Conservation (phyloP, 2,329 filamentous ascomycete species). For the Ceratocystiopsis minuta region DNA sequence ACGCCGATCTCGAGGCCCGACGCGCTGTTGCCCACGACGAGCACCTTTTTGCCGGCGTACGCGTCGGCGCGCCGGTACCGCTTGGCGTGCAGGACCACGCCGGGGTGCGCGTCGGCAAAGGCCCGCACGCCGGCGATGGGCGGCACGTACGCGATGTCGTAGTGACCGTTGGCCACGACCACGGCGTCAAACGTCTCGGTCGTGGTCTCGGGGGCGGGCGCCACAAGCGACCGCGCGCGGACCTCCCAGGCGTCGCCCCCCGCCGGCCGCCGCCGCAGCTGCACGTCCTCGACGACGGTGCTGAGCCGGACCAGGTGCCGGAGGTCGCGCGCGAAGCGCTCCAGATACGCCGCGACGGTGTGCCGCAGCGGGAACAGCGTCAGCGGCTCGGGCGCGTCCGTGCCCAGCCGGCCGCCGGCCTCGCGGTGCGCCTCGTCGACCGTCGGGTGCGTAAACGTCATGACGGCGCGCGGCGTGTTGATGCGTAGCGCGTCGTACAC, state of each 20-base stretch:
- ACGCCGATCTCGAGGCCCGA: constrained; percentile 69
- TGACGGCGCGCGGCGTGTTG: constrained; percentile 68
- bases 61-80: constrained; percentile 50
- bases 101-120: constrained; percentile 42
- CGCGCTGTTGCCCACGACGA: constrained; percentile 70
- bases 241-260: constrained; percentile 40
- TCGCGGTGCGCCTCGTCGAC: constrained; percentile 30
- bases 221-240: constrained; percentile 18
- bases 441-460: constrained; percentile 56
- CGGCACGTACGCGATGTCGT: constrained; percentile 50
- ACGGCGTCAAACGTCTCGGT: constrained; percentile 50
- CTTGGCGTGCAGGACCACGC: constrained; percentile 55
- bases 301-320: constrained; percentile 49
- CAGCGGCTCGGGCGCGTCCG: constrained; percentile 17
- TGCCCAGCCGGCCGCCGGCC: constrained; percentile 19
- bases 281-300: constrained; percentile 48
- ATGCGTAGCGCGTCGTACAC: constrained; percentile 71
- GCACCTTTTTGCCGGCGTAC: constrained; percentile 52
- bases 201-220: constrained; percentile 13
- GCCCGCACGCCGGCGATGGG: constrained; percentile 37
- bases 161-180: constrained; percentile 60
- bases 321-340: constrained; percentile 52
- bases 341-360: constrained; percentile 55
- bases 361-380: constrained; percentile 54
- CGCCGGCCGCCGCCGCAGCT: constrained; percentile 16